Conservation (phyloP, 139 green algal genomes). For the Picochlorum sp. region DNA sequence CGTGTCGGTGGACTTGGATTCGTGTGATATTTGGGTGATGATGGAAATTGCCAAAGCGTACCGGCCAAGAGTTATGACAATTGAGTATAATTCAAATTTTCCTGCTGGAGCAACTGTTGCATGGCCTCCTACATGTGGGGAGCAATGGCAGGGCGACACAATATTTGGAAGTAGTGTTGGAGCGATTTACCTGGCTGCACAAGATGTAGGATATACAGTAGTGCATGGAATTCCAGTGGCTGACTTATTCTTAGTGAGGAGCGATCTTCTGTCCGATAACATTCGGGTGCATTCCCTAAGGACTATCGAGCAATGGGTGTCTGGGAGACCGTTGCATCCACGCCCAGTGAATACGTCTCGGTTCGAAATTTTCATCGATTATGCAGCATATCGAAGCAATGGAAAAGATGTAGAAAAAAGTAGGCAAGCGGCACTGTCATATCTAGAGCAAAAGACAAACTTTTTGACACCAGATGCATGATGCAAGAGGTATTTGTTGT, state of each 20-base stretch:
- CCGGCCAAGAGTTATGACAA: conserved; percentile 9
- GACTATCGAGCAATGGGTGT: no score
- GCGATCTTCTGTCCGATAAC: not conserved
- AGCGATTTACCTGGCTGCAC: not conserved
- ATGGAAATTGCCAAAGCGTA: not conserved
- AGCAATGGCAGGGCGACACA: not conserved
- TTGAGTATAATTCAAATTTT: conserved; percentile 20
- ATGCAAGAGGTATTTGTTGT: no score
- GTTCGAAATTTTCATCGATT: no score
- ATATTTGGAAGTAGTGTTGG: not conserved
- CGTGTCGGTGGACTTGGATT: conserved; percentile 12
- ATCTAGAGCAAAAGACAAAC: no score
- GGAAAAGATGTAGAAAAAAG: no score
- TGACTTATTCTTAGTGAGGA: not conserved
- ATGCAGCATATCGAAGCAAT: no score
- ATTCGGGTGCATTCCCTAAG: not conserved
- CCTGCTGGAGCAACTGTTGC: not conserved
- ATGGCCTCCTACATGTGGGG: not conserved
- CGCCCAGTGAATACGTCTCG: no score
- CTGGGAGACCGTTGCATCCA: no score
- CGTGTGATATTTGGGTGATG: conserved; percentile 10
- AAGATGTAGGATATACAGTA: not conserved
- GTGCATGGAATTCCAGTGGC: not conserved
- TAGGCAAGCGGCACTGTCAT: no score
- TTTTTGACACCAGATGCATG: no score